Base-by-base conservation (phyloP, 257 asterid species). In the Petrea volubilis region DNA sequence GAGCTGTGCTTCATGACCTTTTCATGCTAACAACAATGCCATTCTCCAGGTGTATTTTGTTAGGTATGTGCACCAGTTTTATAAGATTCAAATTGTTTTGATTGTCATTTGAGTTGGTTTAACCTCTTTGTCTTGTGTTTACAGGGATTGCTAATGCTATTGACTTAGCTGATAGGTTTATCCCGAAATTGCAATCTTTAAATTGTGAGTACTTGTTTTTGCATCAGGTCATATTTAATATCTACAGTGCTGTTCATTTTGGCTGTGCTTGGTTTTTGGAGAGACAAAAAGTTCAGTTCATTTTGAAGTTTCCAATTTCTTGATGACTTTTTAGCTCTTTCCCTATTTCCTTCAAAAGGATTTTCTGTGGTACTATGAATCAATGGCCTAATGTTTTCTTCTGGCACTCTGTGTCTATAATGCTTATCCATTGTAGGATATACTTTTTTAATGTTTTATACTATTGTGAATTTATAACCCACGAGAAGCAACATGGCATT, bases 81-180 rank as follows among this genome's bases (percentile, higher is more conserved):
- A 3, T 21, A 38, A 27, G 52, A 60, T 75, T 11, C 49, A 43
- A 69, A 43, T 52, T 64, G 72, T 70, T 77, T 33, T 12, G 47
- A 57, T 49, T 56, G 55, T 47, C 53, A 60, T 72, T 56, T 10
- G 34, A 46, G 23, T 41, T 65, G 52, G 65, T 53, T 64, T 77
- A 55, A 81, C 62, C 28, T 71, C 68, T 60, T 78, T 77, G 67
- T 40, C 56, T 75, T 67, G 15, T 76, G 51, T 77, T 68, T 80
- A 43, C 94, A 95, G 98, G 99, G 79, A 82, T 92, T 33, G 97
- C 98, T 44, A 95, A 95, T 86, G 97, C 99, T 50, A 95, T 95
- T 79, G 98, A 95, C 81, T 78, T 95, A 59, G 97, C 99, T 9
- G 97, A 92, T 79, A 88, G 89, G 71, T 95, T 95, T 85, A 96